phyloP scores from a whole-genome alignment of 2,329 filamentous ascomycete species.

The Paraphaeosphaeria minitans region DNA sequence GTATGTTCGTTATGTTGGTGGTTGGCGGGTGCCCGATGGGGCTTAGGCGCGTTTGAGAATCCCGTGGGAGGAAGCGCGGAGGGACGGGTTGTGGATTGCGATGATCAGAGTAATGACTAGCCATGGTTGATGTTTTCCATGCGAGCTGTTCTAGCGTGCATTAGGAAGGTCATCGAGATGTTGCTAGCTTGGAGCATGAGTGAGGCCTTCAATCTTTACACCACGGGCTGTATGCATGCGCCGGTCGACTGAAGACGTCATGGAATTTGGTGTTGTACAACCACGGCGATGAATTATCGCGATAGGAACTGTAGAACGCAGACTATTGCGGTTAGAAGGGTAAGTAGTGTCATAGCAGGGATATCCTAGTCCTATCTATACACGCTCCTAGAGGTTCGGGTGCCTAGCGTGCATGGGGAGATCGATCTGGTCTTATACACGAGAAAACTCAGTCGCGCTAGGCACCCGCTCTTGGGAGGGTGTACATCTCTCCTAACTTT shows the following conservation, averaged over 20 bases:
- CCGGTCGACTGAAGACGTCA: background rate
- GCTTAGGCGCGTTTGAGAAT: background rate
- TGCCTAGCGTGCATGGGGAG: too few relatives aligned
- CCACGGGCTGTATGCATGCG: background rate
- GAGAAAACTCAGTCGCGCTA: too few relatives aligned
- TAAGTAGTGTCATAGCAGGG: too few relatives aligned
- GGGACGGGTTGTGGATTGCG: background rate
- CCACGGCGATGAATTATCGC: background rate
- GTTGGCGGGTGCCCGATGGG: background rate
- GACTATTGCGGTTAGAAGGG: too few relatives aligned
- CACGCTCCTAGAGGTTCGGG: too few relatives aligned
- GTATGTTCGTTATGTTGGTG: background rate
- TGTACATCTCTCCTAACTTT: too few relatives aligned
- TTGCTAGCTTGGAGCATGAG: background rate
- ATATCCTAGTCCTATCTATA: too few relatives aligned
- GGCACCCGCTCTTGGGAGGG: too few relatives aligned
- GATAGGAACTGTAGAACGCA: background rate
- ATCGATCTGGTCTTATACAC: too few relatives aligned
- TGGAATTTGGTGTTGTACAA: background rate
- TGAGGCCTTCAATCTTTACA: background rate
- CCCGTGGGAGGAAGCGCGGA: background rate
- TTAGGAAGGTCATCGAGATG: background rate
- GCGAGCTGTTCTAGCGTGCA: background rate
- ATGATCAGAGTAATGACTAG: background rate
- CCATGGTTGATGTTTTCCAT: constrained; percentile 4